Percentiles rank a stretch among this genome's conserved stretches.
Evolutionary conservation across 73 alveolate genomes (phyloP).

Genomic region (Tetrahymena elliotti): DNA sequence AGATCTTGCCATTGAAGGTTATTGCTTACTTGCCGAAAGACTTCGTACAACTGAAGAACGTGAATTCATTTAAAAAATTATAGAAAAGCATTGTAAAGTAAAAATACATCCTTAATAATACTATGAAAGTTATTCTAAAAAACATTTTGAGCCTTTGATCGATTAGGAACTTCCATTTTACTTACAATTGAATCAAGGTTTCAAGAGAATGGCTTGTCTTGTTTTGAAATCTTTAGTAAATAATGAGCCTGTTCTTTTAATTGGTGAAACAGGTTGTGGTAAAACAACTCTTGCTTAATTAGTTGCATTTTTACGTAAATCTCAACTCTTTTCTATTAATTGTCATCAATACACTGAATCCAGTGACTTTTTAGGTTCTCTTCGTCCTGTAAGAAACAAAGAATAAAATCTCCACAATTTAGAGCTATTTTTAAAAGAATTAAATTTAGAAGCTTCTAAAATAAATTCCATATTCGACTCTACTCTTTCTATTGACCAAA

Average conservation of each 20-base stretch:
- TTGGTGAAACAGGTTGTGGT: constrained; percentile 99
- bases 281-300: constrained; percentile 90
- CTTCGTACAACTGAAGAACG: constrained; percentile 87
- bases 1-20: constrained; percentile 88
- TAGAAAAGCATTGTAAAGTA: constrained; percentile 69
- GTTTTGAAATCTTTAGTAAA: constrained; percentile 81
- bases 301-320: constrained; percentile 50
- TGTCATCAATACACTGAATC: constrained; percentile 99
- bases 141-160: constrained; percentile 6
- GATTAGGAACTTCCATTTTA: neutral
- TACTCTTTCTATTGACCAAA: neutral
- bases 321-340: constrained; percentile 76
- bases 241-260: constrained; percentile 97
- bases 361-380: constrained; percentile 94
- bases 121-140: constrained; percentile 62
- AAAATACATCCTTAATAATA: constrained; percentile 59
- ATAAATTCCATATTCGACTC: neutral
- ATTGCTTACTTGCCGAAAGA: constrained; percentile 93
- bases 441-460: neutral
- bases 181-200: constrained; percentile 64
- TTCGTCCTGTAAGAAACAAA: constrained; percentile 63
- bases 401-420: neutral
- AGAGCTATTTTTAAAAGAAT: neutral
- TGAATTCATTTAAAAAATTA: constrained; percentile 66
- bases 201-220: constrained; percentile 92